Evolutionary conservation across 495 filamentous ascomycete genomes (phyloP).

Genomic region (Parachaetomium inaequale): DNA sequence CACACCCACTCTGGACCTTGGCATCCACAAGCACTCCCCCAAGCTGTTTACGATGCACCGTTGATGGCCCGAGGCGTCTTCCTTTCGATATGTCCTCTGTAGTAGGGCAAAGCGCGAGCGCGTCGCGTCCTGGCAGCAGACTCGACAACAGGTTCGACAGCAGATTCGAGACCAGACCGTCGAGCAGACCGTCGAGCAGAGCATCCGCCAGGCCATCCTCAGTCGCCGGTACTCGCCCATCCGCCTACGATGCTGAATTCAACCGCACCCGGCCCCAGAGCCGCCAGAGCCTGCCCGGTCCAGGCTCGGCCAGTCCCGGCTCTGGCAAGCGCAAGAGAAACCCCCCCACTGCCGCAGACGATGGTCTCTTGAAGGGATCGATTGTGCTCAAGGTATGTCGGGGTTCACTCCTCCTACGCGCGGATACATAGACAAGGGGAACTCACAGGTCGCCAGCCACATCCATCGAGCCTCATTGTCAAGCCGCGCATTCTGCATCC

Average conservation of each 20-base stretch:
- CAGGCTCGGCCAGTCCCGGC: conserved; percentile 1
- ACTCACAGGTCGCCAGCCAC: conserved; percentile 45
- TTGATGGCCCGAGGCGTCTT: conserved; percentile 24
- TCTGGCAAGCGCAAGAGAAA: conserved; percentile 33
- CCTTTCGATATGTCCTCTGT: conserved; percentile 36
- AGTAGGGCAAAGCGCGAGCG: conserved; percentile 30
- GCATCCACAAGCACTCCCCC: not conserved
- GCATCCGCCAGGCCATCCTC: conserved; percentile 11
- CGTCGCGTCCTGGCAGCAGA: conserved; percentile 35
- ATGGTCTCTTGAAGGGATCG: conserved; percentile 46
- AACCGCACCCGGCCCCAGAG: conserved; percentile 12
- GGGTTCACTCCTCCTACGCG: not conserved
- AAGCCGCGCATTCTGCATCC: conserved; percentile 59
- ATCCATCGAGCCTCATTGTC: conserved; percentile 53
- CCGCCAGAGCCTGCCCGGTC: conserved; percentile 8
- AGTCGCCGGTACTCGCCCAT: conserved; percentile 9
- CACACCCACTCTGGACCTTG: not conserved
- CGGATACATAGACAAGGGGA: not conserved
- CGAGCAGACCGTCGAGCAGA: conserved; percentile 18
- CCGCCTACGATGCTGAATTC: conserved; percentile 4
- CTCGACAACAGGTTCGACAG: not conserved
- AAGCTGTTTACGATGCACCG: conserved; percentile 6
- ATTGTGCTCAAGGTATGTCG: conserved; percentile 46
- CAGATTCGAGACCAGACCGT: conserved; percentile 26
- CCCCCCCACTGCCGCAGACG: conserved; percentile 32